Evolutionary conservation across 495 filamentous ascomycete species (phyloP).

Genomic region (Lentithecium fluviatile): DNA sequence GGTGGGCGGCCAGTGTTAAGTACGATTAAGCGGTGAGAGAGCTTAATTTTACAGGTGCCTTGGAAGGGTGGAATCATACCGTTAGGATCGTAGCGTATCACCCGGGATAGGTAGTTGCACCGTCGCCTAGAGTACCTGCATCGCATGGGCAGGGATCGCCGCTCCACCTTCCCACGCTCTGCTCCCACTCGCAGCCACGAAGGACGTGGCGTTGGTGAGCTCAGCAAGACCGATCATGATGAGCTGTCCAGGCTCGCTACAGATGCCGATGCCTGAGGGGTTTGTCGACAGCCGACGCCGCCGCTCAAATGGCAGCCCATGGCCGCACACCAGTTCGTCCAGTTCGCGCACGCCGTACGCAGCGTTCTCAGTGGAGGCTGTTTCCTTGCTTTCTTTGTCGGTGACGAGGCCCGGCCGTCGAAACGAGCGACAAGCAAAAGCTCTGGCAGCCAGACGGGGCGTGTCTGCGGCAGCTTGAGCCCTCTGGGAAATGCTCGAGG

Average conservation of each 20-base stretch:
- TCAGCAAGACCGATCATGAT: constrained; percentile 1
- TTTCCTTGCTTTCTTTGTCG: not conserved
- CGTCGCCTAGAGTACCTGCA: constrained; percentile 17
- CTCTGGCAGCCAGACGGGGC: not conserved
- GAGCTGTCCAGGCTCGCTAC: not conserved
- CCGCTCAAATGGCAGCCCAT: constrained; percentile 10
- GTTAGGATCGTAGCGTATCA: constrained; percentile 26
- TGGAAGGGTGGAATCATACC: constrained; percentile 11
- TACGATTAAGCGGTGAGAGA: constrained; percentile 31
- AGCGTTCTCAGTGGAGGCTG: not conserved
- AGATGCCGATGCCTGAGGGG: not conserved
- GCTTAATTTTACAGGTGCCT: constrained; percentile 31
- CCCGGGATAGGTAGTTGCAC: constrained; percentile 32
- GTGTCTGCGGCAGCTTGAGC: constrained; percentile 13
- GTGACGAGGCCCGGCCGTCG: not conserved
- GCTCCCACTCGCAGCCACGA: not conserved
- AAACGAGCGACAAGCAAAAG: constrained; percentile 7
- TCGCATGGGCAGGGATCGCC: constrained; percentile 12
- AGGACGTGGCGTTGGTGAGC: constrained; percentile 12
- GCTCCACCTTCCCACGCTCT: constrained; percentile 5
- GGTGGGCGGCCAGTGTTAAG: constrained; percentile 19
- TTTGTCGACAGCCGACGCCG: not conserved
- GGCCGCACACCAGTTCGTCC: constrained; percentile 12
- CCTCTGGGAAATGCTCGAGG: not conserved
- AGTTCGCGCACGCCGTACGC: not conserved